phyloP scores from a whole-genome alignment of 352 stramenopile genomes.

The Chrysophaeum taylorii region DNA sequence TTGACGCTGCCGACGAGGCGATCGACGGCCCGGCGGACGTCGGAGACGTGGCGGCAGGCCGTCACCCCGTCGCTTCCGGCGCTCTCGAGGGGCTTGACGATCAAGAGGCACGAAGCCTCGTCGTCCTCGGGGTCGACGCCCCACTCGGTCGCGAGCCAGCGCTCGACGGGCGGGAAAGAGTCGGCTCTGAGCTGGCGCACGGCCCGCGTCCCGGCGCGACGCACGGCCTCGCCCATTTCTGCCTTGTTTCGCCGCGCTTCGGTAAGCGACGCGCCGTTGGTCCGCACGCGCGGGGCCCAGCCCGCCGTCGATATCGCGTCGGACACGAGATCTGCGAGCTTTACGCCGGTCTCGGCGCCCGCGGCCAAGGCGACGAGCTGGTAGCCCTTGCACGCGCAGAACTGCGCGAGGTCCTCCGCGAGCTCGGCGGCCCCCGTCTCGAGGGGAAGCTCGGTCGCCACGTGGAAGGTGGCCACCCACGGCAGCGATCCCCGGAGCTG shows the following conservation, averaged over 20 bases:
- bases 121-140: conserved; percentile 45
- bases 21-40: conserved; percentile 68
- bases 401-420: background rate
- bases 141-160: conserved; percentile 41
- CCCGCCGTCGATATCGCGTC: conserved; percentile 50
- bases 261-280: conserved; percentile 65
- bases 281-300: conserved; percentile 38
- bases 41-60: conserved; percentile 71
- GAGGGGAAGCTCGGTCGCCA: background rate
- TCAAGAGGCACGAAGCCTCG: conserved; percentile 35
- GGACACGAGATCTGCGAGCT: conserved; percentile 72
- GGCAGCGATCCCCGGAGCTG: background rate
- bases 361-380: conserved; percentile 66
- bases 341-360: conserved; percentile 80
- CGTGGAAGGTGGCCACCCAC: background rate
- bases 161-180: conserved; percentile 18
- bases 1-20: conserved; percentile 80
- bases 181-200: conserved; percentile 57
- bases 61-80: conserved; percentile 84
- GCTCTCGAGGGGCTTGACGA: conserved; percentile 85
- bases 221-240: conserved; percentile 33
- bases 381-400: conserved; percentile 23
- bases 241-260: conserved; percentile 70
- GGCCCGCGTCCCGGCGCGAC: conserved; percentile 48
- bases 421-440: background rate